Evolutionary conservation across 2,329 filamentous ascomycete species (phyloP), one percentile per base, ranked within the genome.

Genomic region (Monilinia polystroma): DNA sequence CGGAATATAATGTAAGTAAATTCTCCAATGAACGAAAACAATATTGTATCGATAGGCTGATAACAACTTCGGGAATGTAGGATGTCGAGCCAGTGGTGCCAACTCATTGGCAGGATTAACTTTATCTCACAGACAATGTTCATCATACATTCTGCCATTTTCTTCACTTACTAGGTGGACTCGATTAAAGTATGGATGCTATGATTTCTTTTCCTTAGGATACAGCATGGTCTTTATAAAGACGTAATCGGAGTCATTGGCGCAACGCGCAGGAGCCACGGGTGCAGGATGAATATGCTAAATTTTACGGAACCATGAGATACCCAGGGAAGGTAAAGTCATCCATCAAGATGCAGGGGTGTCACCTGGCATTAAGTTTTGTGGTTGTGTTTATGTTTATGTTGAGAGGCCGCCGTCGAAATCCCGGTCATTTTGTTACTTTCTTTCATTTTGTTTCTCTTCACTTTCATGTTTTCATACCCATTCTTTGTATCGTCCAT

Each of bases 81-180:
- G 20, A 20, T 16, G 3, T 23, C 23, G 41, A 57, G 5, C 53
- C 52, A 51, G 52, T 57, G 16, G 14, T 58, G 8, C 63, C 63
- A 5, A 51, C 53, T 23, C 63, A 64, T 29, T 64, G 63, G 63
- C 63, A 58, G 10, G 43, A 64, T 41, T 64, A n/a, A 51, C 2
- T 5, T 16, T 6, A 7, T 51, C 45, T 38, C 2, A 5, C 14
- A 62, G 32, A 16, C 29, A 23, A 51, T 52, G 14, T 12, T 23
- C 14, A 51, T 38, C 29, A 60, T 23, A 26, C 1, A 29, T 18
- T 26, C 20, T 49, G 14, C 7, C 6, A 32, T n/a, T 32, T 49
- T n/a, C 26, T 41, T n/a, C 7, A 16, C 20, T n/a, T 35, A 49
- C 2, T 32, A 4, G 12, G 20, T 20, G 3, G 29, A 20, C 6